Conservation (phyloP, 192 early-diverging fungal species). For the Coemansia sp. region DNA sequence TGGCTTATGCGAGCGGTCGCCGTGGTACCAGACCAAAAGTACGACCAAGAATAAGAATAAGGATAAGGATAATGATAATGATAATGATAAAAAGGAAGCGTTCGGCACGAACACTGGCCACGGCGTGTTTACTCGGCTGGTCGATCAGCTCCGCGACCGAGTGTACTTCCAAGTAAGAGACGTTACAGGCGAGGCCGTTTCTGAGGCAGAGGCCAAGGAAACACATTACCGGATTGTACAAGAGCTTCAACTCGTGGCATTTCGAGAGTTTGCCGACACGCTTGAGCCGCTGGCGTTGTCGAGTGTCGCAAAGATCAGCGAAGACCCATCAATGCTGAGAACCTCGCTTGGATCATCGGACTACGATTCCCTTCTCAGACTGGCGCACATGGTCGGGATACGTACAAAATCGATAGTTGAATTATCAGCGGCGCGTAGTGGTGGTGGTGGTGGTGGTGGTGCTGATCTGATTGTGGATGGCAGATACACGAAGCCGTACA, state of each 20-base stretch:
- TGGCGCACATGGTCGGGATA: conserved; percentile 67
- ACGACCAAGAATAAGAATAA: too few species aligned
- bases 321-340: conserved; percentile 39
- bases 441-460: conserved; percentile 5
- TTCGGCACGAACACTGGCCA: conserved; percentile 42
- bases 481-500: conserved; percentile 50
- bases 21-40: not conserved
- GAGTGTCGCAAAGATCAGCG: conserved; percentile 68
- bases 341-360: conserved; percentile 59
- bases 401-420: conserved; percentile 53
- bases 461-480: conserved; percentile 2
- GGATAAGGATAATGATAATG: not conserved
- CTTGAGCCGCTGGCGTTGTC: conserved; percentile 76
- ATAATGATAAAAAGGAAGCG: not conserved
- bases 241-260: conserved; percentile 74
- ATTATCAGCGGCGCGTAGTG: conserved; percentile 9
- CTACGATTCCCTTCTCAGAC: conserved; percentile 48
- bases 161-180: conserved; percentile 77
- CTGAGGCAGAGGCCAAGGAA: conserved; percentile 63
- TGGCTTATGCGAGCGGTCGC: conserved; percentile 27
- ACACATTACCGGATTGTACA: conserved; percentile 63
- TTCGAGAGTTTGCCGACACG: conserved; percentile 62
- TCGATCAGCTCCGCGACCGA: conserved; percentile 63
- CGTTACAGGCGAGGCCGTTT: conserved; percentile 73
- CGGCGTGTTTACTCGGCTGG: conserved; percentile 65